Percentiles rank a stretch among this genome's conserved stretches.
Conservation (phyloP, 257 asterid genomes). For the Avicennia marina region DNA sequence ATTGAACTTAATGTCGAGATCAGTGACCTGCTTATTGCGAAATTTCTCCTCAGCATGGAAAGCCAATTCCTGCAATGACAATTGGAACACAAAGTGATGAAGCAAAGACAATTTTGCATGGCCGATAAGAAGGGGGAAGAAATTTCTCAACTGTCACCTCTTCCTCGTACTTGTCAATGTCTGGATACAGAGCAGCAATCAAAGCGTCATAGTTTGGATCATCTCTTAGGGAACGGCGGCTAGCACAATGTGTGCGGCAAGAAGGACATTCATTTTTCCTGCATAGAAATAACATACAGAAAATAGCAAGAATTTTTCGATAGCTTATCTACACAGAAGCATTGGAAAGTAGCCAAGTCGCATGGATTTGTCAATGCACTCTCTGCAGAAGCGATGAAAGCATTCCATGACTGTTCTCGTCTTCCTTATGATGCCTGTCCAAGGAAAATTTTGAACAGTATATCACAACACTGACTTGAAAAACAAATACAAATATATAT, state of each 20-base stretch:
- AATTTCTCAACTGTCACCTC: conserved; percentile 45
- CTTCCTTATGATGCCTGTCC: conserved; percentile 90
- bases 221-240: conserved; percentile 97
- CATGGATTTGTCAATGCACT: conserved; percentile 99
- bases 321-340: background rate
- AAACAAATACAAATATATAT: too few relatives aligned
- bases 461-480: background rate
- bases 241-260: conserved; percentile 99
- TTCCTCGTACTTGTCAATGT: conserved; percentile 89
- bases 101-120: background rate
- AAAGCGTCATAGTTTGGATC: conserved; percentile 97
- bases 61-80: conserved; percentile 64
- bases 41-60: conserved; percentile 91
- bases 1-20: conserved; percentile 17
- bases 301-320: conserved; percentile 6
- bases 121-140: too few relatives aligned
- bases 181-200: conserved; percentile 81
- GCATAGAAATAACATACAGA: conserved; percentile 1
- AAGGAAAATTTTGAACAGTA: background rate
- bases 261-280: conserved; percentile 99
- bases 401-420: conserved; percentile 99
- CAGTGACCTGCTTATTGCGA: conserved; percentile 80
- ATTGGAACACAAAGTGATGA: background rate
- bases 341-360: conserved; percentile 70
- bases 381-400: conserved; percentile 98